Percentiles rank a stretch among this genome's conserved stretches.
Evolutionary conservation across 2,329 filamentous ascomycete genomes (phyloP).

Genomic region (Aspergillus puulaauensis): DNA sequence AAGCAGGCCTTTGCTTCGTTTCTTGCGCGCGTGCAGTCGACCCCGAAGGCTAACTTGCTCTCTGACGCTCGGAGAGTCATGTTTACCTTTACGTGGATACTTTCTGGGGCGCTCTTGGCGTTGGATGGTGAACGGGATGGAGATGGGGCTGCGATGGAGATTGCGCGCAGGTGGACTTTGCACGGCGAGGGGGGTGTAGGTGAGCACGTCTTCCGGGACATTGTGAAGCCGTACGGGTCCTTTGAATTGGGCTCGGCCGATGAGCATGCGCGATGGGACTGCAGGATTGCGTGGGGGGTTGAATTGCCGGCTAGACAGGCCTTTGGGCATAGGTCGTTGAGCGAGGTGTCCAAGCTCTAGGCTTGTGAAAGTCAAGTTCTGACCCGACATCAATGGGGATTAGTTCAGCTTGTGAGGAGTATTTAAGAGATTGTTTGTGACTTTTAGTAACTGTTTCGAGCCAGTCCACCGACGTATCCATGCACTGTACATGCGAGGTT

Average conservation of each 20-base stretch:
- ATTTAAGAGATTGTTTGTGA: too few species aligned
- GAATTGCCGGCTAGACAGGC: slow-evolving; percentile 1
- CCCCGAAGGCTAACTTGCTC: slow-evolving; percentile 11
- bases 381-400: too few species aligned
- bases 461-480: too few species aligned
- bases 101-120: slow-evolving; percentile 34
- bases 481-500: too few species aligned
- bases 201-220: slow-evolving; percentile 19
- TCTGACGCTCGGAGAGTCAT: slow-evolving; percentile 31
- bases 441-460: too few species aligned
- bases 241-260: background rate
- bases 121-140: slow-evolving; percentile 38
- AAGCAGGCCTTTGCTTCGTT: background rate
- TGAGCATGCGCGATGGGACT: slow-evolving; percentile 28
- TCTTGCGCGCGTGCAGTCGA: background rate
- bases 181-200: slow-evolving; percentile 22
- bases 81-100: slow-evolving; percentile 38
- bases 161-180: slow-evolving; percentile 40
- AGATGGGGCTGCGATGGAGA: slow-evolving; percentile 30
- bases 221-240: slow-evolving; percentile 16
- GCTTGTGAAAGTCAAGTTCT: too few species aligned
- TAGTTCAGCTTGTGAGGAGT: too few species aligned
- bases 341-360: background rate
- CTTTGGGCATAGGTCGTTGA: slow-evolving; percentile 5
- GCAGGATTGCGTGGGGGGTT: slow-evolving; percentile 21